Percentiles rank a stretch among this genome's conserved stretches.
Evolutionary conservation across 768 basidiomycete species (phyloP).

Genomic region (Lactarius hengduanensis): DNA sequence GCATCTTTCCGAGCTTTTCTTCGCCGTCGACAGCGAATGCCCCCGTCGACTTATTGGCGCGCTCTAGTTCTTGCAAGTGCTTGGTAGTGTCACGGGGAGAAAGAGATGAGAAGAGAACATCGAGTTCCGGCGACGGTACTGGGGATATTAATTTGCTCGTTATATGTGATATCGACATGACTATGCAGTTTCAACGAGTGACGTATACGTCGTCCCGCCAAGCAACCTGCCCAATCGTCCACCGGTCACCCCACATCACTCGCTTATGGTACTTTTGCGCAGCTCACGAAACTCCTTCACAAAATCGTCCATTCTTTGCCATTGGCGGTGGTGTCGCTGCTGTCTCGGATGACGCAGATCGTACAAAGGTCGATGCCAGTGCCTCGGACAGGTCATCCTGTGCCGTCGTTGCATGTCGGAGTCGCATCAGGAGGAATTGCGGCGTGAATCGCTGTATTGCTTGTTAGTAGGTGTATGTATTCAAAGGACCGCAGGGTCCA

Average conservation of each 20-base stretch:
- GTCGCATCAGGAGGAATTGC: slow-evolving; percentile 84
- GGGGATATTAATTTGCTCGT: slow-evolving; percentile 20
- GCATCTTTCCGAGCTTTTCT: slow-evolving; percentile 43
- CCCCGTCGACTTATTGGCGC: not conserved
- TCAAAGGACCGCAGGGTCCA: not conserved
- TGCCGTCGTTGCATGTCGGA: slow-evolving; percentile 82
- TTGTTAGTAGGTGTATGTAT: not conserved
- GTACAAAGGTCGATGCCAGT: slow-evolving; percentile 79
- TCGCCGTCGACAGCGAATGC: slow-evolving; percentile 28
- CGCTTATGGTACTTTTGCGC: slow-evolving; percentile 92
- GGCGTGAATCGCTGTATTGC: slow-evolving; percentile 69
- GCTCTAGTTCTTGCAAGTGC: slow-evolving; percentile 33
- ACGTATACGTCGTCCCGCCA: slow-evolving; percentile 64
- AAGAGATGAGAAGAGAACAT: slow-evolving; percentile 42
- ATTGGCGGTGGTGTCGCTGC: slow-evolving; percentile 29
- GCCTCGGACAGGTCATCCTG: slow-evolving; percentile 90
- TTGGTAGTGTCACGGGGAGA: slow-evolving; percentile 36
- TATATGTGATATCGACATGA: slow-evolving; percentile 27
- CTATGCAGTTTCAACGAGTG: not conserved
- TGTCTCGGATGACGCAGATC: slow-evolving; percentile 39
- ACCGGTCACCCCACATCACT: slow-evolving; percentile 85
- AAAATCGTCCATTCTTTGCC: slow-evolving; percentile 77
- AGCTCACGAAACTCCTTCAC: slow-evolving; percentile 84
- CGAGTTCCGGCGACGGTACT: slow-evolving; percentile 15
- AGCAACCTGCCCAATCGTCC: slow-evolving; percentile 79